Conservation (phyloP, 1,284 basidiomycete species). For the Fomitopsis schrenkii region DNA sequence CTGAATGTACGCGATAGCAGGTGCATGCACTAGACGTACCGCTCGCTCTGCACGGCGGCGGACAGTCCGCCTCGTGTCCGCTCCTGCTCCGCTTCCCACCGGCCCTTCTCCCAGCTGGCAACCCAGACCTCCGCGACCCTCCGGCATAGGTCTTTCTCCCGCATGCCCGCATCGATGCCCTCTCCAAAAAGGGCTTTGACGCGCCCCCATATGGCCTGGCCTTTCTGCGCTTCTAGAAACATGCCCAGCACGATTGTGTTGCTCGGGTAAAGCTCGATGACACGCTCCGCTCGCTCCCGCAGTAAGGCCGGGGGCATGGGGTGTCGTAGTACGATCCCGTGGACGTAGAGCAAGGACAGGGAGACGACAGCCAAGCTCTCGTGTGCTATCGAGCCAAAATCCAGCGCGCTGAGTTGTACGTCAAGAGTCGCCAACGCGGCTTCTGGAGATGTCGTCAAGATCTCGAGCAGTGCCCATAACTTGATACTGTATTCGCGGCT, state of each 20-base stretch:
- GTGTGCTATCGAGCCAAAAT: conserved; percentile 30
- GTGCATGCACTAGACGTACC: conserved; percentile 39
- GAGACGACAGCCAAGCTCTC: conserved; percentile 61
- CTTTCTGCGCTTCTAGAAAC: conserved; percentile 76
- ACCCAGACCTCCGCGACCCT: conserved; percentile 71
- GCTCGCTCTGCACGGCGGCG: conserved; percentile 57
- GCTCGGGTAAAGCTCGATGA: conserved; percentile 58
- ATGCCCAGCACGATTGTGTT: conserved; percentile 75
- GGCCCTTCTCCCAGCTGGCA: conserved; percentile 68
- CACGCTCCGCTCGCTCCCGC: conserved; percentile 52
- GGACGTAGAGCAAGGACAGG: conserved; percentile 59
- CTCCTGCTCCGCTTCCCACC: conserved; percentile 67
- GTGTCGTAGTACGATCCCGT: conserved; percentile 51
- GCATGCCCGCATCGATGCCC: conserved; percentile 25
- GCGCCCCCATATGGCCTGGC: conserved; percentile 70
- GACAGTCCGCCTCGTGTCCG: conserved; percentile 62
- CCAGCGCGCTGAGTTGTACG: conserved; percentile 27
- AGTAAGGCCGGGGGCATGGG: conserved; percentile 57
- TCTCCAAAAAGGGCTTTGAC: conserved; percentile 51
- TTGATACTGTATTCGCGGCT: conserved; percentile 61
- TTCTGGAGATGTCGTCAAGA: conserved; percentile 44
- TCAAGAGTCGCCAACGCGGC: conserved; percentile 48
- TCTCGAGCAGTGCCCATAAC: conserved; percentile 58
- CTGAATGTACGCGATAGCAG: neutral
- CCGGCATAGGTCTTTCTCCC: conserved; percentile 53